A percentile compares a stretch with the other conserved stretches of the same genome.
Conservation (phyloP, 2,329 filamentous ascomycete species). For the Talaromyces sp. region DNA sequence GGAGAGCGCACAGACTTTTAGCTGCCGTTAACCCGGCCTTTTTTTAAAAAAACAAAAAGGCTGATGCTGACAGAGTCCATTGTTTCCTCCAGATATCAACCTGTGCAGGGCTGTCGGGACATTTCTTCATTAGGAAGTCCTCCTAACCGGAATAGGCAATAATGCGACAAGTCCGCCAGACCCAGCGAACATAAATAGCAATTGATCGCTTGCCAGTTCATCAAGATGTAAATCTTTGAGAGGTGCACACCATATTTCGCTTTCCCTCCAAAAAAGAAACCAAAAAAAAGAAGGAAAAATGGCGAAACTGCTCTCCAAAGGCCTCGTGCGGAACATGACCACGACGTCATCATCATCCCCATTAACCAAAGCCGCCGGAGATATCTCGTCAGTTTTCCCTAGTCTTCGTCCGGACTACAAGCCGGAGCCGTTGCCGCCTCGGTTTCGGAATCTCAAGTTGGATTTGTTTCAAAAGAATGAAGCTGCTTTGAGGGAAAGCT, state of each 20-base stretch:
- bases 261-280: background rate
- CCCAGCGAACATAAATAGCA: background rate
- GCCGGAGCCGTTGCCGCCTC: slow-evolving; percentile 35
- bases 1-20: background rate
- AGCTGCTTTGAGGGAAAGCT: slow-evolving; percentile 34
- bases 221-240: background rate
- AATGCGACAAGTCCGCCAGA: background rate
- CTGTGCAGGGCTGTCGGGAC: background rate
- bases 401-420: slow-evolving; percentile 40
- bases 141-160: background rate
- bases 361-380: slow-evolving; percentile 39
- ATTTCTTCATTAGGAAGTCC: background rate
- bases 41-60: background rate
- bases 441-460: slow-evolving; percentile 38
- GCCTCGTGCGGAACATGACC: slow-evolving; percentile 24
- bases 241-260: background rate
- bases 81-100: background rate
- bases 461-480: slow-evolving; percentile 36
- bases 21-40: background rate
- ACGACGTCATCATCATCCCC: slow-evolving; percentile 23
- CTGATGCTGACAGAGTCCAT: background rate
- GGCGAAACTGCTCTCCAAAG: slow-evolving; percentile 20
- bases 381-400: slow-evolving; percentile 47
- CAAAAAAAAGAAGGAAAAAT: background rate
- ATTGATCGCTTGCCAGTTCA: background rate